Evolutionary conservation across 2,329 filamentous ascomycete genomes (phyloP).

Genomic region (Zelopaecilomyces penicillatus): DNA sequence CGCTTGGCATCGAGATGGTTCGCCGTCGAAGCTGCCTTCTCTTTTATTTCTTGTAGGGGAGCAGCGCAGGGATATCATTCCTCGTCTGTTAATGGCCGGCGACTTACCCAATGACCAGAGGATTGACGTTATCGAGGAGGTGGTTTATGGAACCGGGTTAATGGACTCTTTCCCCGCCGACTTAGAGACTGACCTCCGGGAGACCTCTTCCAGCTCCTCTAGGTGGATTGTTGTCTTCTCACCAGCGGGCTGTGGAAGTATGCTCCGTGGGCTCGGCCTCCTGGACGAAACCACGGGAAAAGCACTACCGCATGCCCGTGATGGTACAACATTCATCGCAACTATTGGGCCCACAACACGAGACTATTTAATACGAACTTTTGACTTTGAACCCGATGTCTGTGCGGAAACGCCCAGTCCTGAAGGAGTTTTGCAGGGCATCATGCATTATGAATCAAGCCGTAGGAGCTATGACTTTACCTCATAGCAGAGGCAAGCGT

Average conservation of each 20-base stretch:
- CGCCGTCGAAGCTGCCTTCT: constrained; percentile 41
- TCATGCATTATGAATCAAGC: constrained; percentile 32
- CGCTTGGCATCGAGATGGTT: constrained; percentile 35
- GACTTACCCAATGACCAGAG: constrained; percentile 38
- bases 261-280: constrained; percentile 46
- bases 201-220: constrained; percentile 28
- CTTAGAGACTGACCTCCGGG: constrained; percentile 46
- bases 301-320: constrained; percentile 19
- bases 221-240: constrained; percentile 74
- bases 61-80: constrained; percentile 82
- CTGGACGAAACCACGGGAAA: constrained; percentile 39
- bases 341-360: constrained; percentile 93
- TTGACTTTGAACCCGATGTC: constrained; percentile 64
- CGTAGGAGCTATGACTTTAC: no score
- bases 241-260: constrained; percentile 54
- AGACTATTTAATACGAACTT: constrained; percentile 58
- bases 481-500: no score
- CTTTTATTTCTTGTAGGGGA: constrained; percentile 87
- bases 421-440: constrained; percentile 65
- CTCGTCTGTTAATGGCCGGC: constrained; percentile 61
- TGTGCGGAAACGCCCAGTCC: constrained; percentile 77
- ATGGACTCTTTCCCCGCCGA: constrained; percentile 68
- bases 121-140: constrained; percentile 66
- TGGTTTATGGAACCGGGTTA: constrained; percentile 80
- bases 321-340: constrained; percentile 55